A percentile compares a stretch with the other conserved stretches of the same genome.
Evolutionary conservation across 176 grass and related monocot genomes (phyloP).

Genomic region (Phoenix dactylifera): DNA sequence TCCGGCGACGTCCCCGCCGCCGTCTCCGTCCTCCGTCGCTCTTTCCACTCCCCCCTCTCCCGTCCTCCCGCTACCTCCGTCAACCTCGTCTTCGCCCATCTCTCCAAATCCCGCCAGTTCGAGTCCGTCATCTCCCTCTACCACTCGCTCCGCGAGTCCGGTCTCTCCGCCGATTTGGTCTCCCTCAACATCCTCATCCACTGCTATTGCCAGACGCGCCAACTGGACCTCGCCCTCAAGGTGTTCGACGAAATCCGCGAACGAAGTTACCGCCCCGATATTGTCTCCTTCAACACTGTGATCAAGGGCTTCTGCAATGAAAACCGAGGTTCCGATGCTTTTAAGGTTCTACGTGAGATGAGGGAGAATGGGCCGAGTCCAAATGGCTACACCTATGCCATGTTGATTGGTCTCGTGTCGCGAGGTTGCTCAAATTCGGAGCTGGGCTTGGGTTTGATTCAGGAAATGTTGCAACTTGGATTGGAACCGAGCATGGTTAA

Average conservation of each 20-base stretch:
- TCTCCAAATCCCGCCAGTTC: neutral
- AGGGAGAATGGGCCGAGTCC: neutral
- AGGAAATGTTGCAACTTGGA: constrained; percentile 6
- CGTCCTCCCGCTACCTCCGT: neutral
- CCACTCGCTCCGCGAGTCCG: neutral
- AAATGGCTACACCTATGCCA: constrained; percentile 3
- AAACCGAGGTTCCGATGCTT: neutral
- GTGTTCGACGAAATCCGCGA: no score
- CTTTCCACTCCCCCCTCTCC: neutral
- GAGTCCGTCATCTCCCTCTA: neutral
- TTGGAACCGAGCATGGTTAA: constrained; percentile 8
- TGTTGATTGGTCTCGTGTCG: constrained; percentile 5
- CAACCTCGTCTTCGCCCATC: constrained; percentile 1
- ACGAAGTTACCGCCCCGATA: no score
- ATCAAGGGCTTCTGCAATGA: constrained; percentile 6
- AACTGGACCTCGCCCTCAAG: no score
- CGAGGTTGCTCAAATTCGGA: constrained; percentile 5
- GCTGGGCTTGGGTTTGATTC: neutral
- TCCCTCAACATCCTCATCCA: constrained; percentile 6
- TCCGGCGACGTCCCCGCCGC: no score
- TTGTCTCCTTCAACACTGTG: no score
- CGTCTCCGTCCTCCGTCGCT: neutral
- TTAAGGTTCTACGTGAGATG: constrained; percentile 1
- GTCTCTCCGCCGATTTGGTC: neutral
- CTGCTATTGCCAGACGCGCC: no score